Evolutionary conservation across 2,329 filamentous ascomycete genomes (phyloP).

Genomic region (Xylaria hypoxylon): DNA sequence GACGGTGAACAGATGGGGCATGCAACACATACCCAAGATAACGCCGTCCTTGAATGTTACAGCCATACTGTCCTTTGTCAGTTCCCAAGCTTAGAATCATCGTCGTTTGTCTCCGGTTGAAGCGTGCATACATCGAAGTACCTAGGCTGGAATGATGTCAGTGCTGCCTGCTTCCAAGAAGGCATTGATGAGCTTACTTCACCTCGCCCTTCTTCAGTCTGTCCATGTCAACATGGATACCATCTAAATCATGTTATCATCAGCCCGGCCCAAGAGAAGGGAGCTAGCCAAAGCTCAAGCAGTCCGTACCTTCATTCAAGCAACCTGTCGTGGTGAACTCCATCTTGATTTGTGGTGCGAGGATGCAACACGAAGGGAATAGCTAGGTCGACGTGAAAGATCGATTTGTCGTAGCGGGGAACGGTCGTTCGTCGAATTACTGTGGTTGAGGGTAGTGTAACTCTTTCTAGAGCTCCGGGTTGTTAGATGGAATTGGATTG

Average conservation of each 20-base stretch:
- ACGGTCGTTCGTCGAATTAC: background rate
- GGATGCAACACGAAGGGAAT: background rate
- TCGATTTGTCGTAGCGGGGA: background rate
- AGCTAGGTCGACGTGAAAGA: conserved; percentile 25
- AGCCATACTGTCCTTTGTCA: conserved; percentile 78
- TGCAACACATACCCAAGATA: conserved; percentile 75
- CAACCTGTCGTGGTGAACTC: conserved; percentile 72
- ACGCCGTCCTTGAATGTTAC: conserved; percentile 99
- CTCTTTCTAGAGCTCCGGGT: conserved; percentile 22
- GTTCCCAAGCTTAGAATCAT: conserved; percentile 23
- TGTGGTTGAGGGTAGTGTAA: conserved; percentile 12
- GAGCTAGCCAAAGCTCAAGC: conserved; percentile 36
- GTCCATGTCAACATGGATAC: conserved; percentile 99
- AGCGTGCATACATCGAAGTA: conserved; percentile 86
- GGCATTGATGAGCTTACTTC: conserved; percentile 74
- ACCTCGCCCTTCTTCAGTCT: conserved; percentile 98
- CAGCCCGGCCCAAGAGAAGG: conserved; percentile 43
- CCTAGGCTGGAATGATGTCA: conserved; percentile 73
- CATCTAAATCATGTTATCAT: conserved; percentile 72
- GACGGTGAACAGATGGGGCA: background rate
- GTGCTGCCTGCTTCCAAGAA: conserved; percentile 48
- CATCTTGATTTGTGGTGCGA: conserved; percentile 58
- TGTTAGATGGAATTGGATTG: conserved; percentile 33
- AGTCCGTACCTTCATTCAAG: conserved; percentile 69
- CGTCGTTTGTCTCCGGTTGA: conserved; percentile 7